Base-by-base conservation (phyloP, 2,329 filamentous ascomycete species). In the Exophiala aquamarina region DNA sequence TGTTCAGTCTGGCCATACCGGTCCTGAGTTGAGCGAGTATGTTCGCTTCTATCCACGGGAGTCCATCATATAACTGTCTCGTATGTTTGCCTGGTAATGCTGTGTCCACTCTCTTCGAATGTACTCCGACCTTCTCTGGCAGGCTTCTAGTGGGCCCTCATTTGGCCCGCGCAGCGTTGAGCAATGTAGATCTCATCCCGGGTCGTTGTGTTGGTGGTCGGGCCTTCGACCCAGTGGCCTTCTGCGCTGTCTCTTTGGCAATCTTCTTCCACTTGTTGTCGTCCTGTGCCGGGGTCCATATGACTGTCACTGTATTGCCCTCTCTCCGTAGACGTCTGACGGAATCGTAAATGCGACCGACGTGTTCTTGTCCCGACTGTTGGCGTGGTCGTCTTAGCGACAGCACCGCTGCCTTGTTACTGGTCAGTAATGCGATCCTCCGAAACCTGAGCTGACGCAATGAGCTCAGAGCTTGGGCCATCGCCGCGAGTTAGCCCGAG, bases 1-100 rank as follows among this genome's bases (percentile, higher is more conserved):
- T 44, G 57, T 64, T 65, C n/a, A 65, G 55, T 57, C 61, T 56
- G 47, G 56, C 54, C 50, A 63, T 65, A 34, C 61, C 56, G 5
- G 59, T 65, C 33, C 56, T 46, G 44, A 64, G 59, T 49, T 64
- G 54, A 9, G 56, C 61, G 4, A 64, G 50, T 42, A 63, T 52
- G 44, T 49, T 65, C 34, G 57, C 59, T 58, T 66, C 60, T 50
- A 54, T 63, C 53, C 50, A 62, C 34, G 39, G 14, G 18, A 48
- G 45, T 29, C 26, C 4, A 21, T 48, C 45, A 21, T 48, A 48
- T 17, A 65, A 47, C 39, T 42, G 50, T 37, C 56, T 56, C 5
- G 61, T 64, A 41, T 63, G 59, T 54, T 59, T 61, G 1, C 59
- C 60, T 52, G 58, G 60, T 26, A 63, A 55, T 52, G 57, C 58